Evolutionary conservation across 2,329 filamentous ascomycete genomes (phyloP).

Genomic region (Penicillium sp.): DNA sequence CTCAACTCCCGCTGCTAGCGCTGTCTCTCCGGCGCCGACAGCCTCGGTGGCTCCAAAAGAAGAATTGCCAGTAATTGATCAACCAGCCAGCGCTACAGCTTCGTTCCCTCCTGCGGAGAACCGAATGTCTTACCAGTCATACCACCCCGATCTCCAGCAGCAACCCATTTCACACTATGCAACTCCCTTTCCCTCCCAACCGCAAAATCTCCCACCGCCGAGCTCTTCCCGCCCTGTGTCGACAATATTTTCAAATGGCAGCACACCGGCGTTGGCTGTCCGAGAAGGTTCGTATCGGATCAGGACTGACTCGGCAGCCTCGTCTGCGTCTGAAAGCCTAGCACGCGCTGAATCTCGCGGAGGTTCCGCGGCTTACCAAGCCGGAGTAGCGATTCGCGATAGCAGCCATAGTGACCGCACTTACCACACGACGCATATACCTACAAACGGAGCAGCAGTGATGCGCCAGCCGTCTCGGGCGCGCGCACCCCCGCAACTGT

Average conservation of each 20-base stretch:
- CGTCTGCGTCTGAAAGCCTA: slow-evolving; percentile 61
- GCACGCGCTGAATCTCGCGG: slow-evolving; percentile 68
- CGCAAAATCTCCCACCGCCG: slow-evolving; percentile 44
- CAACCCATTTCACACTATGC: slow-evolving; percentile 50
- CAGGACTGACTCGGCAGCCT: slow-evolving; percentile 63
- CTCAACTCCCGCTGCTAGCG: slow-evolving; percentile 27
- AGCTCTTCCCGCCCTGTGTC: slow-evolving; percentile 52
- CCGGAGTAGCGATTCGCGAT: slow-evolving; percentile 69
- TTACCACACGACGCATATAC: slow-evolving; percentile 67
- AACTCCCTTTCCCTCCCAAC: slow-evolving; percentile 41
- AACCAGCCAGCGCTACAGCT: slow-evolving; percentile 28
- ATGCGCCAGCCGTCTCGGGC: slow-evolving; percentile 78
- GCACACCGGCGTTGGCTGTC: slow-evolving; percentile 42
- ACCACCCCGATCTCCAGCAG: slow-evolving; percentile 51
- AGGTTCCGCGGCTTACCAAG: slow-evolving; percentile 62
- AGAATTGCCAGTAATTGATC: slow-evolving; percentile 27
- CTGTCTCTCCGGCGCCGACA: slow-evolving; percentile 30
- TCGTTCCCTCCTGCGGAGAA: slow-evolving; percentile 38
- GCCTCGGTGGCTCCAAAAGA: slow-evolving; percentile 28
- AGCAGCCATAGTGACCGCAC: slow-evolving; percentile 70
- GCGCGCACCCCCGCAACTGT: slow-evolving; percentile 54
- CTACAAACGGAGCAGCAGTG: slow-evolving; percentile 67
- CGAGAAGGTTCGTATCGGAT: slow-evolving; percentile 57
- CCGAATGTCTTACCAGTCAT: slow-evolving; percentile 49
- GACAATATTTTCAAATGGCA: slow-evolving; percentile 53